Conservation (phyloP, 345 rosid genomes). For the Raphanus sativus region DNA sequence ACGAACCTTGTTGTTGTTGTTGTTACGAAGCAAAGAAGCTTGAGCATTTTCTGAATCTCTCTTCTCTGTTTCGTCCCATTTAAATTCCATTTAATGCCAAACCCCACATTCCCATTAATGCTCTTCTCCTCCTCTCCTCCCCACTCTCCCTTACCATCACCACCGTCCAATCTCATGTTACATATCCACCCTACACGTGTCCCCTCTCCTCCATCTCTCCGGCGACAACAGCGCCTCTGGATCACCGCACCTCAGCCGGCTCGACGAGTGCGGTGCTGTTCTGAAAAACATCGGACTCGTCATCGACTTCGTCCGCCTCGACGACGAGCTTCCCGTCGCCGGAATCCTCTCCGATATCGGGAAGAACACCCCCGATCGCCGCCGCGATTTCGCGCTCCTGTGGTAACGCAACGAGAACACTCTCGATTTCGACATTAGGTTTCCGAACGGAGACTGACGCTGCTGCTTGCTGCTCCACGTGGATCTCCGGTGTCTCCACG, state of each 20-base stretch:
- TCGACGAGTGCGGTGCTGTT: slow-evolving; percentile 64
- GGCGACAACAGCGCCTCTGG: slow-evolving; percentile 98
- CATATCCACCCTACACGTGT: slow-evolving; percentile 65
- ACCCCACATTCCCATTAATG: slow-evolving; percentile 55
- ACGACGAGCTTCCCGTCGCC: slow-evolving; percentile 59
- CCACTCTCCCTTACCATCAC: no score
- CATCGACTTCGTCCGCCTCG: slow-evolving; percentile 72
- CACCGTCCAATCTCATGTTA: slow-evolving; percentile 25
- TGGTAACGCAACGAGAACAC: slow-evolving; percentile 75
- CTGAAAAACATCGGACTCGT: slow-evolving; percentile 74
- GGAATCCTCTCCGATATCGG: slow-evolving; percentile 75
- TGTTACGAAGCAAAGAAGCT: not conserved
- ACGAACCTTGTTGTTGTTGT: not conserved
- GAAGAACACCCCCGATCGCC: slow-evolving; percentile 53
- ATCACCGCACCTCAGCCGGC: slow-evolving; percentile 94
- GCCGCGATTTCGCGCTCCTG: slow-evolving; percentile 67
- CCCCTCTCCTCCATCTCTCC: slow-evolving; percentile 69
- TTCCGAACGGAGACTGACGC: slow-evolving; percentile 85
- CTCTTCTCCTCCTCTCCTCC: no score
- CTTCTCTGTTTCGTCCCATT: slow-evolving; percentile 41
- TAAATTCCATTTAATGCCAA: slow-evolving; percentile 50
- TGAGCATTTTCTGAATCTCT: not conserved
- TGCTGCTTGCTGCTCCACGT: slow-evolving; percentile 69
- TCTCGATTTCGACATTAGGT: slow-evolving; percentile 59
- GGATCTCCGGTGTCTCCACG: slow-evolving; percentile 71